Base-by-base conservation (phyloP, 2,329 filamentous ascomycete species). In the Penicillium sp. region DNA sequence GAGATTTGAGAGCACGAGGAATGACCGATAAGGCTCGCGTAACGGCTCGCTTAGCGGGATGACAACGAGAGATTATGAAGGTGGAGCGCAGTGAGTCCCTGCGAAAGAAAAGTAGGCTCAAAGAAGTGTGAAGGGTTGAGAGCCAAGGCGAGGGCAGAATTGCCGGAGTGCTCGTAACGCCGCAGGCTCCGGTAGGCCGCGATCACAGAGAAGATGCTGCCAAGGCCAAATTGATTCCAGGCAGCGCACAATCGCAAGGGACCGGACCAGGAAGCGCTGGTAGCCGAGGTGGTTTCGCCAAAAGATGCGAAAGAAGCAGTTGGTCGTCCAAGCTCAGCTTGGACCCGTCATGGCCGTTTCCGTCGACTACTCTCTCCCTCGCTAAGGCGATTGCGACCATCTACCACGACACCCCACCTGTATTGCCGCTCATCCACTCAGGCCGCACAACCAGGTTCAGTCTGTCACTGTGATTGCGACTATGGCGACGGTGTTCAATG, bases 301-400 rank as follows among this genome's bases (percentile, higher is more conserved):
- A 54, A 43, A 1, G 17, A 28, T 43, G 20, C 14, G 28, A 45
- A 28, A 28, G 15, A 31, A 37, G 31, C 12, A 11, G 39, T 12
- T 34, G 10, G 14, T 45, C 28, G 31, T 25, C 28, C 17, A 5
- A 5, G 17, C 35, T 28, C 20, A 52, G 41, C 31, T 20, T 15
- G 47, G 51, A 50, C 55, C 50, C 52, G 34, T 35, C 51, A 37
- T 55, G 62, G 59, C 63, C 67, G 64, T 64, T 68, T 69, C 62
- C 67, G 66, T 66, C 43, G 12, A 45, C 17, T 7, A 15, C 34
- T 34, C 35, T 39, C 49, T 48, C 25, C 50, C 35, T 20, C 15
- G 37, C 37, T 42, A 14, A 1, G 8, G 34, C 43, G 43, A 58
- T 58, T 58, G 51, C 57, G 50, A 55, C 57, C 28, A 31, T 55